Base-by-base conservation (phyloP, 2,329 filamentous ascomycete species). In the Cordyceps tenuipes region DNA sequence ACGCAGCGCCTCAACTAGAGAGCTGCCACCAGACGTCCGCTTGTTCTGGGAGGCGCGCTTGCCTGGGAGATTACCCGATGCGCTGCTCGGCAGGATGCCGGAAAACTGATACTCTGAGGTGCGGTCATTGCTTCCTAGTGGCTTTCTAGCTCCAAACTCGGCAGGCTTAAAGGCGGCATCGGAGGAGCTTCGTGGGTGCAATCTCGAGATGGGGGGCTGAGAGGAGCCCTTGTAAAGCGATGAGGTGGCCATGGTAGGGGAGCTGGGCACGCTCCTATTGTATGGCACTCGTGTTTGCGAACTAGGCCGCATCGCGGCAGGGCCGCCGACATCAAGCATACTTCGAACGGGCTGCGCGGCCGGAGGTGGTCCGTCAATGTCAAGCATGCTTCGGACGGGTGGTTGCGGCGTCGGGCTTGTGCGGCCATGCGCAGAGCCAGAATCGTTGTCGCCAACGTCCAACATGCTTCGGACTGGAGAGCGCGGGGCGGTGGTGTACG, bases 391-490 rank as follows among this genome's bases (percentile, higher is more conserved):
- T 64, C 85, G 80, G 56, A 86, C 77, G 6, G 82, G 80, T 41
- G 78, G 77, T 63, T 77, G 79, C n/a, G 77, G 77, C 63, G 73
- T 77, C 62, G 68, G 71, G 66, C 63, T 66, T 47, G 51, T 66
- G 21, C 63, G 66, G 36, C 48, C 55, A 17, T 47, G 61, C 51
- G 62, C 65, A 57, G 64, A 67, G 53, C 63, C 48, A 31, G 62
- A 47, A n/a, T 64, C 58, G 58, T 76, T 77, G 61, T 81, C 77
- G 68, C 79, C 77, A 66, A 85, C 77, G 68, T 86, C 83, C 19
- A 87, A 76, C 81, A 89, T 84, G 71, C 84, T 89, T 65, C 87
- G 81, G 58, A 88, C 82, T 12, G 87, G 86, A 26, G 88, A 89
- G 57, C 79, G 82, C 50, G 85, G 82, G 59, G 75, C 82, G 60